Evolutionary conservation across 1,139 yeast species (phyloP).

Genomic region (Blastobotrys arbuscula): DNA sequence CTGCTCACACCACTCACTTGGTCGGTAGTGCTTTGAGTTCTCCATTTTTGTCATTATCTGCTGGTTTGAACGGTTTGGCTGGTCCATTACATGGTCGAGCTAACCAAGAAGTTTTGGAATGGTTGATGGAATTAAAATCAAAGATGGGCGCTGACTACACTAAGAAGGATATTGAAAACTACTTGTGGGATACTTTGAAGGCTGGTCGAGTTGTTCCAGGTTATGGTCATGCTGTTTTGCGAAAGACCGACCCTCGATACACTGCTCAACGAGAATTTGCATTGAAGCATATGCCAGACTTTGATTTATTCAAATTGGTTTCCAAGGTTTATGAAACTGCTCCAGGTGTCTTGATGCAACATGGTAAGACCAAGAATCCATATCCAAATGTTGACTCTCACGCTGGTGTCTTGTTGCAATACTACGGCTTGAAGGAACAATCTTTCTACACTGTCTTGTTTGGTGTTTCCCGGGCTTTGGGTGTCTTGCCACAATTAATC

Average conservation of each 20-base stretch:
- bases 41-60: constrained; percentile 87
- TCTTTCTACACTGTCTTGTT: constrained; percentile 54
- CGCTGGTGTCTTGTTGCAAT: constrained; percentile 76
- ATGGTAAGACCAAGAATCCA: constrained; percentile 98
- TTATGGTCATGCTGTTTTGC: constrained; percentile 93
- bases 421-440: constrained; percentile 52
- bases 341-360: constrained; percentile 89
- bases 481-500: constrained; percentile 53
- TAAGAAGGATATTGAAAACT: constrained; percentile 67
- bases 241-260: constrained; percentile 97
- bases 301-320: constrained; percentile 89
- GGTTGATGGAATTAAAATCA: constrained; percentile 81
- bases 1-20: constrained; percentile 95
- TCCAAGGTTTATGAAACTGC: constrained; percentile 90
- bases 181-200: constrained; percentile 87
- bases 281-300: constrained; percentile 94
- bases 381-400: constrained; percentile 99
- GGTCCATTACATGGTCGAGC: constrained; percentile 99
- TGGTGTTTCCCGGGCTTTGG: constrained; percentile 55
- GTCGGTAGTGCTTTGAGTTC: constrained; percentile 95
- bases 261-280: constrained; percentile 98
- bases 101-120: constrained; percentile 95
- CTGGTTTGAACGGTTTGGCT: constrained; percentile 95
- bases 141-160: constrained; percentile 71
- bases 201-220: constrained; percentile 97